phyloP scores from a whole-genome alignment of 495 filamentous ascomycete species.

The Neurospora sp. region DNA sequence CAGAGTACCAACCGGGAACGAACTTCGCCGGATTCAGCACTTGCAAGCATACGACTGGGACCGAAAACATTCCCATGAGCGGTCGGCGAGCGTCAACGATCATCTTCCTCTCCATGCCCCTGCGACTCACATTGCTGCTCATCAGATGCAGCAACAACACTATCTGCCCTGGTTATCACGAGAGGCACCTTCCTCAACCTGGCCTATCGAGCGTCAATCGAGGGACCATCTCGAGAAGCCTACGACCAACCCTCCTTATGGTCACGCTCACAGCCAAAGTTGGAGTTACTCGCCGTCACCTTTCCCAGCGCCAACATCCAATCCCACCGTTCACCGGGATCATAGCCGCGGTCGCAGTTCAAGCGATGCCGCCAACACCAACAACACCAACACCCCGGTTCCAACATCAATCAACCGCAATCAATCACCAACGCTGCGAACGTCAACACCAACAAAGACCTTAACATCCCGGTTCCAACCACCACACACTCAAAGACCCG shows the following conservation, averaged over 20 bases:
- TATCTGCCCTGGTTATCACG: not conserved
- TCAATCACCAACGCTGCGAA: constrained; percentile 1
- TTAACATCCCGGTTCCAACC: not conserved
- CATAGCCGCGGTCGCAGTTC: not conserved
- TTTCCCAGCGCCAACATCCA: not conserved
- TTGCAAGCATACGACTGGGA: not conserved
- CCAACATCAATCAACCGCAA: not conserved
- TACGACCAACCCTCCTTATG: not conserved
- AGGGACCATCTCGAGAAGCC: not conserved
- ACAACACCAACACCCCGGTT: not conserved
- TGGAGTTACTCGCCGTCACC: not conserved
- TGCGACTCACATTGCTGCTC: not conserved
- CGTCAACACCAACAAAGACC: constrained; percentile 5
- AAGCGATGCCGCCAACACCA: not conserved
- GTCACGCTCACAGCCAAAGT: not conserved
- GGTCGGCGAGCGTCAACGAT: not conserved
- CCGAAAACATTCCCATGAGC: not conserved
- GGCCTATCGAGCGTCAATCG: not conserved
- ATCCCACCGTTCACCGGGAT: not conserved
- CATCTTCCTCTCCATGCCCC: not conserved
- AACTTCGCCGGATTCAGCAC: not conserved
- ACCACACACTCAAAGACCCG: not conserved
- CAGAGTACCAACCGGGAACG: not conserved
- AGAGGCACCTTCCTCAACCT: not conserved
- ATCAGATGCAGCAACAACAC: not conserved